Percentiles rank a stretch among this genome's conserved stretches.
phyloP scores from a whole-genome alignment of 208 protist genomes.

The Trypanosoma caninum region DNA sequence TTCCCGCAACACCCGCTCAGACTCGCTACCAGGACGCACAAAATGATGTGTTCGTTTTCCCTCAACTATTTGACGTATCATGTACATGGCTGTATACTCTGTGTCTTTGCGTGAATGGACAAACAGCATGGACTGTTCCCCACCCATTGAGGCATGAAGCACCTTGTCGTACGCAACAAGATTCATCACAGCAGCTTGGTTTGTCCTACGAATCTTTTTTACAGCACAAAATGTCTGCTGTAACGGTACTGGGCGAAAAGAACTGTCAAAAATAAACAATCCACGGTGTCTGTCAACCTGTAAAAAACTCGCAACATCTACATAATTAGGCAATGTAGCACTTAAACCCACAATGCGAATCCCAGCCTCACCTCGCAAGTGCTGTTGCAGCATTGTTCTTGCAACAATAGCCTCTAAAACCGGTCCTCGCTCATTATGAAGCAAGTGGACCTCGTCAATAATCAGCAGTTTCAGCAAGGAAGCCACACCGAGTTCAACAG shows the following conservation, averaged over 20 bases:
- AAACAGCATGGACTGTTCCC: constrained; percentile 98
- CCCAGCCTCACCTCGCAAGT: constrained; percentile 66
- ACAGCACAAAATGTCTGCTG: constrained; percentile 98
- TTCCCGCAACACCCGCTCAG: constrained; percentile 81
- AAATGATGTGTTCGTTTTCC: constrained; percentile 90
- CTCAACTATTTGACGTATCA: constrained; percentile 89
- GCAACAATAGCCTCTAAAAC: constrained; percentile 99
- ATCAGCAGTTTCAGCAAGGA: constrained; percentile 91
- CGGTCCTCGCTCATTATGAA: constrained; percentile 98
- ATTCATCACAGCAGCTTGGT: constrained; percentile 96
- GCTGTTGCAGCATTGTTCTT: constrained; percentile 90
- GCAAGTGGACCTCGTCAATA: constrained; percentile 99
- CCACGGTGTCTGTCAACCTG: constrained; percentile 93
- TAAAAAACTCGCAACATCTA: constrained; percentile 98
- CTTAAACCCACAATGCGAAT: constrained; percentile 98
- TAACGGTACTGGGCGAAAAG: constrained; percentile 97
- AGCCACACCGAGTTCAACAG: constrained; percentile 90
- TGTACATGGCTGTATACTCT: constrained; percentile 91
- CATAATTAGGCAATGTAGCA: constrained; percentile 99
- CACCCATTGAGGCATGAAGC: constrained; percentile 79
- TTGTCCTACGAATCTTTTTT: constrained; percentile 92
- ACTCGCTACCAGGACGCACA: constrained; percentile 78
- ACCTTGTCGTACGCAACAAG: constrained; percentile 98
- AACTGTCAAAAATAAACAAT: constrained; percentile 95
- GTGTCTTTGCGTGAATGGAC: constrained; percentile 99